These are phyloP conservation scores for Eucalyptus polybractea DNA, from an alignment of 345 rosid species.

Conservation along the genomic window DNA sequence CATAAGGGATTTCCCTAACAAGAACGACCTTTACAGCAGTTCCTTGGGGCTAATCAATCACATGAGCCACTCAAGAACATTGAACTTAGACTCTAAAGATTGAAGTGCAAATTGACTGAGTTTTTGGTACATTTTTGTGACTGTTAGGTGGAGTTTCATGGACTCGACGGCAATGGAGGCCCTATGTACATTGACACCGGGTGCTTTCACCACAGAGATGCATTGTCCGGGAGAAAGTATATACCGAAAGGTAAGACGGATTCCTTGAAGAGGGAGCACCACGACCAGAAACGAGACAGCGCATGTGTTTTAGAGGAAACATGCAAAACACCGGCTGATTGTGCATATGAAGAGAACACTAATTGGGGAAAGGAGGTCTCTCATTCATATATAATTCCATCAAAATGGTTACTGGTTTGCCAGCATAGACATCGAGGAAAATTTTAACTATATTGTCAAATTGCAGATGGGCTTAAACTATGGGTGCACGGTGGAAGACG, in stretches of 20 bases:
- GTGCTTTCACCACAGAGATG: conserved; percentile 18
- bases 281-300: neutral
- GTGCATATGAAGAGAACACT: conserved; percentile 9
- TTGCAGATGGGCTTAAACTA: conserved; percentile 29
- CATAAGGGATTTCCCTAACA: too few relatives aligned
- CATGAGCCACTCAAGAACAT: neutral
- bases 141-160: conserved; percentile 5
- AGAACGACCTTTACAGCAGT: conserved; percentile 6
- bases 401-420: neutral
- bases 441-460: neutral
- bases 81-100: neutral
- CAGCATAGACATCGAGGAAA: neutral
- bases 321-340: conserved; percentile 5
- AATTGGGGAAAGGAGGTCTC: conserved; percentile 15
- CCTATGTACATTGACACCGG: conserved; percentile 10
- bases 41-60: neutral
- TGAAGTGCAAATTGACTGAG: neutral
- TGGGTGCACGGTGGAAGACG: conserved; percentile 28
- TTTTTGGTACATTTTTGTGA: neutral
- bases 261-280: neutral
- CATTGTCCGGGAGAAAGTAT: conserved; percentile 1
- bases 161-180: conserved; percentile 11
- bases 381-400: neutral
- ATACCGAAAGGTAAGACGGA: neutral
- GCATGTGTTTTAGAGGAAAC: neutral